Evolutionary conservation across 1,139 yeast species (phyloP), one percentile per base, ranked within the genome.

Genomic region (Suhomyces maxii): DNA sequence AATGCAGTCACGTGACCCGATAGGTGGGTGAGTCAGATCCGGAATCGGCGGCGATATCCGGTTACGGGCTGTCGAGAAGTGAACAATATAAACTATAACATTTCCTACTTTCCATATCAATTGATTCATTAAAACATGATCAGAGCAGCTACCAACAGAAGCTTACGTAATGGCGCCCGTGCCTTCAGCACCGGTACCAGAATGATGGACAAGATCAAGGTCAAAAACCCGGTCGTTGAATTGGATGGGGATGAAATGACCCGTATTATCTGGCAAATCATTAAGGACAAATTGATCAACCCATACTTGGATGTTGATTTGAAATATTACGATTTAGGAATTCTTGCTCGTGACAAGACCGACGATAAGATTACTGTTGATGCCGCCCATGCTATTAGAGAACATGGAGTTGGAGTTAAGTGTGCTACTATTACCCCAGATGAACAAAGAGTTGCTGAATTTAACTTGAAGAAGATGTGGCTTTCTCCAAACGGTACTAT

Each of bases 401-500:
- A 90, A 71, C 85, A 89, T 67, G 89, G 90, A 47, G 98, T 91
- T 41, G 98, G 96, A 50, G 86, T 91, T 61, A 91, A 91, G 75
- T 91, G 98, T 74, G 98, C 98, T 43, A 91, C 98, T 47, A 91
- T 91, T 67, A 91, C 98, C n/a, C 98, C 98, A 8, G 98, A 91
- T 67, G 98, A 91, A 74, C 91, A 87, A 37, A 83, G 98, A 60
- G 97, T 91, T 46, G 73, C 88, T 68, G 98, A 91, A 71, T 91
- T 89, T 68, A 73, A 79, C 52, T 80, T 91, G 68, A 90, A 90
- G 73, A 86, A 90, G 69, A 91, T 91, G 98, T 91, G 97, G 97
- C 79, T 87, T 47, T 89, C 97, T 25, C 98, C 98, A 55, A 91
- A 91, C 69, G 98, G 98, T 57, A 91, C 98, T 40, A 88, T 91